Evolutionary conservation across 2,329 filamentous ascomycete genomes (phyloP).

Genomic region (Onygenales sp.): DNA sequence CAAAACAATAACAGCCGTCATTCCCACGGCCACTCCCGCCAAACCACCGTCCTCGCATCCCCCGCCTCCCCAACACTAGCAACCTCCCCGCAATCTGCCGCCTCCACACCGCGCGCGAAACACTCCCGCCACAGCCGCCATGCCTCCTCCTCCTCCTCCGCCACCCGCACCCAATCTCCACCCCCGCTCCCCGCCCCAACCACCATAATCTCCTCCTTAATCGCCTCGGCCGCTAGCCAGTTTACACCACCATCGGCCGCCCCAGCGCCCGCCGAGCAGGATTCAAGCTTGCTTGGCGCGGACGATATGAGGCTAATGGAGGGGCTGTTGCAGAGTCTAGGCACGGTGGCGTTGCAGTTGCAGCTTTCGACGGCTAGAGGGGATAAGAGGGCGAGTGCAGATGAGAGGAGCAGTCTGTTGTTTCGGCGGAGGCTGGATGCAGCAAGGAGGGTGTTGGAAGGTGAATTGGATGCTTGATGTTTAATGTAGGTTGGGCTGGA

Average conservation of each 20-base stretch:
- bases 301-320: slow-evolving; percentile 50
- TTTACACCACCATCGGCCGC: slow-evolving; percentile 8
- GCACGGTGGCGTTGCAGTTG: slow-evolving; percentile 41
- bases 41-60: slow-evolving; percentile 17
- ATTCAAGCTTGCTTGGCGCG: slow-evolving; percentile 33
- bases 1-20: slow-evolving; percentile 15
- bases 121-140: not conserved
- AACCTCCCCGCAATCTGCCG: not conserved
- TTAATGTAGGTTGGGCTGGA: too few relatives aligned
- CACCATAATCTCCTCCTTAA: slow-evolving; percentile 1
- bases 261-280: slow-evolving; percentile 19
- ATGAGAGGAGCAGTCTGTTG: slow-evolving; percentile 46
- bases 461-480: slow-evolving; percentile 42
- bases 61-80: not conserved
- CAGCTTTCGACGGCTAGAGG: slow-evolving; percentile 40
- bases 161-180: not conserved
- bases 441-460: slow-evolving; percentile 64
- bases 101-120: slow-evolving; percentile 2
- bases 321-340: slow-evolving; percentile 41
- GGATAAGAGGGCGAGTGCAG: slow-evolving; percentile 46
- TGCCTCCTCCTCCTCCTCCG: not conserved
- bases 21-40: slow-evolving; percentile 20
- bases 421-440: slow-evolving; percentile 65
- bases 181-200: not conserved
- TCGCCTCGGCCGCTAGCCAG: slow-evolving; percentile 1